Percentiles rank a stretch among this genome's conserved stretches.
Conservation (phyloP, 345 rosid genomes). For the Gossypium turneri region DNA sequence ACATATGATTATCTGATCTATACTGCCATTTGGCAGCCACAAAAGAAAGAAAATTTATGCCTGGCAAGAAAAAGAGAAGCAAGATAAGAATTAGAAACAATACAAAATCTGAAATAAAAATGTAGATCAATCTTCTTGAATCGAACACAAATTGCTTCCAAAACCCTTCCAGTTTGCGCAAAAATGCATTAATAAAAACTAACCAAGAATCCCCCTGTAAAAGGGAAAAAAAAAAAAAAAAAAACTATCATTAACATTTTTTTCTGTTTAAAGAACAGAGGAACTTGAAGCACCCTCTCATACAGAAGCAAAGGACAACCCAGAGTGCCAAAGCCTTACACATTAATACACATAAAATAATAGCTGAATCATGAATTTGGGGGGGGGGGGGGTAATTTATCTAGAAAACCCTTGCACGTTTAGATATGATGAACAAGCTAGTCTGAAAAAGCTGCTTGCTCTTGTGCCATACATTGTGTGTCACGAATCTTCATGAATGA, state of each 20-base stretch:
- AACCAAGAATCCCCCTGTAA: background rate
- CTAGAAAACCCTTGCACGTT: background rate
- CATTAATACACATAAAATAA: background rate
- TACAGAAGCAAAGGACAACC: background rate
- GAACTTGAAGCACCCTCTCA: background rate
- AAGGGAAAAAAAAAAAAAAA: background rate
- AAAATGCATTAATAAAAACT: background rate
- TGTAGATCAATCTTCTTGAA: background rate
- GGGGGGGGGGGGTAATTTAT: background rate
- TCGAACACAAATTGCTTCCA: background rate
- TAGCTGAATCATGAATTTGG: background rate
- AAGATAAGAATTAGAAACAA: background rate
- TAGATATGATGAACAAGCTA: background rate
- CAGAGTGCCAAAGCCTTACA: background rate
- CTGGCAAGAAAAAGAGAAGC: slow-evolving; percentile 20
- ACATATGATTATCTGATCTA: slow-evolving; percentile 44
- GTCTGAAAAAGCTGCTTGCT: background rate
- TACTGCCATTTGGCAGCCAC: slow-evolving; percentile 23
- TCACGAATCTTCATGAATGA: background rate
- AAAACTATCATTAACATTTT: background rate
- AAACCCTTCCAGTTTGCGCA: background rate
- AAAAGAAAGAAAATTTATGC: slow-evolving; percentile 15
- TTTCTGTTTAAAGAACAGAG: background rate
- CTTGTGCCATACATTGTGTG: background rate
- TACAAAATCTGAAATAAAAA: slow-evolving; percentile 10